These are phyloP conservation scores for Daldinia grandis DNA, from an alignment of 495 filamentous ascomycete genomes.

Conservation along the genomic window DNA sequence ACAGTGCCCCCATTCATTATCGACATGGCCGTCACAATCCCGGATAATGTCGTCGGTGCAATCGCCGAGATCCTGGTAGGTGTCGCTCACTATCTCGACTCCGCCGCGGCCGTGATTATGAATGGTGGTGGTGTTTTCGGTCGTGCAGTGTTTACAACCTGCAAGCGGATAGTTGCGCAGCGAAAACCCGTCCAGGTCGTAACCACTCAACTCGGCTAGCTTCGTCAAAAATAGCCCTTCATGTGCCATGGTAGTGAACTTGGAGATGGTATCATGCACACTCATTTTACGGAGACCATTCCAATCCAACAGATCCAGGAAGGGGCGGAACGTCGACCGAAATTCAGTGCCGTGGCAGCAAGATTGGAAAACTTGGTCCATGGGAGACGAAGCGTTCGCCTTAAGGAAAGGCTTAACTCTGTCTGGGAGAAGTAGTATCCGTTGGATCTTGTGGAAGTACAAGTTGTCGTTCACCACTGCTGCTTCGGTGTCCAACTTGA, in stretches of 20 bases:
- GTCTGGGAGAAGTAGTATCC: slow-evolving; percentile 16
- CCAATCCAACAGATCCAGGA: background rate
- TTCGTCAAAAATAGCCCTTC: background rate
- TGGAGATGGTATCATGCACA: slow-evolving; percentile 2
- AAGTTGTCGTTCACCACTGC: slow-evolving; percentile 2
- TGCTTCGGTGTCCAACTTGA: slow-evolving; percentile 31
- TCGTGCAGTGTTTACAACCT: slow-evolving; percentile 17
- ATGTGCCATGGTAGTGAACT: slow-evolving; percentile 4
- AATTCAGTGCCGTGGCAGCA: slow-evolving; percentile 15
- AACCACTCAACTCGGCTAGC: background rate
- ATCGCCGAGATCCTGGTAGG: slow-evolving; percentile 21
- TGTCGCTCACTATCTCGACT: slow-evolving; percentile 27
- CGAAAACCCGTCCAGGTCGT: background rate
- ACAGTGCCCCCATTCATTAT: slow-evolving; percentile 7
- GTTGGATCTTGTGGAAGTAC: slow-evolving; percentile 21
- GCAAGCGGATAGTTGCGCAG: background rate
- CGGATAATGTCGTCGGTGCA: background rate
- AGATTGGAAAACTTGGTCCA: slow-evolving; percentile 24
- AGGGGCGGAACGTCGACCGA: background rate
- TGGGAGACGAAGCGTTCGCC: background rate
- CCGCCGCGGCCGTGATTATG: slow-evolving; percentile 31
- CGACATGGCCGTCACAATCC: background rate
- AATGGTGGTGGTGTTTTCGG: slow-evolving; percentile 15
- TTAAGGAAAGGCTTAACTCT: slow-evolving; percentile 12
- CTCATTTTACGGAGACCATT: background rate